phyloP scores from a whole-genome alignment of 306 rosid species.

The Pueraria montana region DNA sequence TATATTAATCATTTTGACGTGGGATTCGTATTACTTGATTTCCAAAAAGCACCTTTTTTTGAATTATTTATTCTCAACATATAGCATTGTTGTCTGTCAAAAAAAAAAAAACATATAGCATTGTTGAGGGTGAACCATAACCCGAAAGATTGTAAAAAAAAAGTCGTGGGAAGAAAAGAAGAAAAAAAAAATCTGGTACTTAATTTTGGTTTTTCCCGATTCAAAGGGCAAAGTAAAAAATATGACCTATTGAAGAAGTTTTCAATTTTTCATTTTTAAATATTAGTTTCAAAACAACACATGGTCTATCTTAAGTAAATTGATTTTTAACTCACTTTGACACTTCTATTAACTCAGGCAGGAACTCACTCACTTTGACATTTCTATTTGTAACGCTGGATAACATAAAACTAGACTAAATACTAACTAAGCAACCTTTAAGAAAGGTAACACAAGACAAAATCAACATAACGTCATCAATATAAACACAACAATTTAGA shows the following conservation, averaged over 20 bases:
- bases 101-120: too few species aligned
- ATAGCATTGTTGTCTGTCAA: too few species aligned
- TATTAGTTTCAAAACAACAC: too few species aligned
- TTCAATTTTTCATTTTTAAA: too few species aligned
- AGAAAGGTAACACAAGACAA: background rate
- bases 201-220: background rate
- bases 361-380: too few species aligned
- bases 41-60: slow-evolving; percentile 1
- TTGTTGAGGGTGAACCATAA: background rate
- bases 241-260: background rate
- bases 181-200: background rate
- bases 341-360: too few species aligned
- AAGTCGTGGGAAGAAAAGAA: background rate
- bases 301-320: too few species aligned
- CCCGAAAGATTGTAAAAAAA: background rate
- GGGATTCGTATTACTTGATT: background rate
- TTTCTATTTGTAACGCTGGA: too few species aligned
- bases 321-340: too few species aligned
- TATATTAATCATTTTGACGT: background rate
- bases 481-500: too few species aligned
- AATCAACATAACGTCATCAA: background rate
- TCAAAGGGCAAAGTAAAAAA: background rate
- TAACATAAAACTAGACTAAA: too few species aligned
- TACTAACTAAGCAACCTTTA: background rate
- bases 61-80: background rate